Base-by-base conservation (phyloP, 352 stramenopile species). In the Globisporangium parvum region DNA sequence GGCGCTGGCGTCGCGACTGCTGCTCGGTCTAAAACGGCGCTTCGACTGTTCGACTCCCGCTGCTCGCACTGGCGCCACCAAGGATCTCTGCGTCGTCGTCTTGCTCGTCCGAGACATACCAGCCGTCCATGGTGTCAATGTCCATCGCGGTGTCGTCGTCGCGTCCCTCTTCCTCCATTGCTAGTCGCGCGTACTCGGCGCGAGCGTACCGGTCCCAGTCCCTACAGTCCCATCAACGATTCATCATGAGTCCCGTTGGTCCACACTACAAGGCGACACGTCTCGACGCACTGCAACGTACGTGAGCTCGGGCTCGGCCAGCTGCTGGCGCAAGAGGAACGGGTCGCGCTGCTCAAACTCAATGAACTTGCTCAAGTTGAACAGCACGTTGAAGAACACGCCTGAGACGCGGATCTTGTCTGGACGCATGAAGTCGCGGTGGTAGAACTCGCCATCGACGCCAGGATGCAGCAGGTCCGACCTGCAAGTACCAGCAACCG, bases 331-430 rank as follows among this genome's bases (percentile, higher is more conserved):
- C 65, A 99, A 81, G 39, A 97, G 74, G 71, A 99, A 98, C 18
- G 97, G 96, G 73, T 99, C 97, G 21, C 96, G 81, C 68, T 98
- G 91, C 76, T 99, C 97, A 72, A 99, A 99, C 56, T 96, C 85
- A 46, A 99, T 96, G 57, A 99, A 99, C 70, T 99, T 99, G 88
- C 97, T 98, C 40, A 99, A 75, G 73, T 99, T 99, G 82, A 99
- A 99, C 23, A 99, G 79, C 35, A 97, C 96, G 76, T 99, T 98
- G 76, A 99, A 99, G 48, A 99, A 92, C 24, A 98, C 95, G 21
- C 97, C 97, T 0, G 93, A 94, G 21, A 99, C 69, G 37, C 85
- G 83, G 51, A 95, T 93, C 66, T 92, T 93, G 69, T 95, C 85
- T 17, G 80, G 69, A n/a, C 81, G 81, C 41, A 86, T 77, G 37